Conservation (phyloP, 2,329 filamentous ascomycete genomes). For the Lecanicillium sp. region DNA sequence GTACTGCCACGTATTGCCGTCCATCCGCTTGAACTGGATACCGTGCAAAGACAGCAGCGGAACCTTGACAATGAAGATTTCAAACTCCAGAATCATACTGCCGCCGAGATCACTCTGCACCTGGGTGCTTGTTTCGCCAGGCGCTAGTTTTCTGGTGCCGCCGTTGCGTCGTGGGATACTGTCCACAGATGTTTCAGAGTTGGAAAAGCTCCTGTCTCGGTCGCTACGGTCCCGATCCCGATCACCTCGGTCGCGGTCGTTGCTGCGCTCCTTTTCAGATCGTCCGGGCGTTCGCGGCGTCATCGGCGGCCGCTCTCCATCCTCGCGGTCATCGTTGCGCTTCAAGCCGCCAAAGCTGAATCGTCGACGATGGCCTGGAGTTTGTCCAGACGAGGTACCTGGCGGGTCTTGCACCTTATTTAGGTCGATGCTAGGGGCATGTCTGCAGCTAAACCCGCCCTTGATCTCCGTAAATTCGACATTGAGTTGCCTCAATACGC, state of each 20-base stretch:
- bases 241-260: too few species aligned
- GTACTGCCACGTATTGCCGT: conserved; percentile 96
- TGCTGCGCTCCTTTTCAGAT: conserved; percentile 28
- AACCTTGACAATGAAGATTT: conserved; percentile 97
- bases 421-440: conserved; percentile 82
- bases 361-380: conserved; percentile 59
- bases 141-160: conserved; percentile 48
- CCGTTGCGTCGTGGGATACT: conserved; percentile 52
- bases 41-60: conserved; percentile 87
- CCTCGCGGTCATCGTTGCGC: conserved; percentile 53
- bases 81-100: conserved; percentile 80
- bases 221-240: conserved; percentile 8
- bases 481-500: conserved; percentile 77
- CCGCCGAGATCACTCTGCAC: conserved; percentile 84
- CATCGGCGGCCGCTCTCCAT: conserved; percentile 37
- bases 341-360: conserved; percentile 74
- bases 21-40: conserved; percentile 95
- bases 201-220: conserved; percentile 67
- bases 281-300: conserved; percentile 37
- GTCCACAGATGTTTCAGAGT: conserved; percentile 80
- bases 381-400: conserved; percentile 46
- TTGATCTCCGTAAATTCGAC: conserved; percentile 91
- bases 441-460: conserved; percentile 84
- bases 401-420: conserved; percentile 62
- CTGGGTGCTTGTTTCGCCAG: conserved; percentile 85